These are phyloP conservation scores for Syzygium aqueum DNA, from an alignment of 345 rosid species.

Conservation along the genomic window DNA sequence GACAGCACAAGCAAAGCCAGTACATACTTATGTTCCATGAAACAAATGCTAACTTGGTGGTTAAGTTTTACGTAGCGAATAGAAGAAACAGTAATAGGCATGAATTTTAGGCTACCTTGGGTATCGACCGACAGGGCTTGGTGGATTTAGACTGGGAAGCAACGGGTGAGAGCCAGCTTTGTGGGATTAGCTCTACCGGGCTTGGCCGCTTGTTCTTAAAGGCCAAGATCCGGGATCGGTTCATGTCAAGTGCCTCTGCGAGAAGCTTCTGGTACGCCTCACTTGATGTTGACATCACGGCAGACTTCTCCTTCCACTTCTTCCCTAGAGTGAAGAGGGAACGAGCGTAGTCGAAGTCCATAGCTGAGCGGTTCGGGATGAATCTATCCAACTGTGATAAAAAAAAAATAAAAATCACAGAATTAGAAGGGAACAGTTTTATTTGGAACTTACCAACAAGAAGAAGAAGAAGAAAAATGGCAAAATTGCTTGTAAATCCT, in stretches of 20 bases:
- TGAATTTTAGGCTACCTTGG: slow-evolving; percentile 19
- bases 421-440: not conserved
- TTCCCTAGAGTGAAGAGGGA: slow-evolving; percentile 29
- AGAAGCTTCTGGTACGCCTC: slow-evolving; percentile 58
- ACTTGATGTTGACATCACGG: slow-evolving; percentile 38
- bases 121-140: slow-evolving; percentile 26
- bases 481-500: no score
- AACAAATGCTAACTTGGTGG: not conserved
- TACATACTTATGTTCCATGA: not conserved
- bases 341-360: slow-evolving; percentile 30
- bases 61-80: not conserved
- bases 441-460: no score
- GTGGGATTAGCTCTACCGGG: slow-evolving; percentile 14
- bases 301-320: slow-evolving; percentile 33
- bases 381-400: slow-evolving; percentile 34
- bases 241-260: slow-evolving; percentile 56
- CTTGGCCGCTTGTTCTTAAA: slow-evolving; percentile 62
- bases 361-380: slow-evolving; percentile 36
- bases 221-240: slow-evolving; percentile 54
- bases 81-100: not conserved
- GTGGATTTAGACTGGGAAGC: slow-evolving; percentile 4
- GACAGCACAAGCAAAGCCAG: not conserved
- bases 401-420: not conserved
- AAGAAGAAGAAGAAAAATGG: no score
- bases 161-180: not conserved